Evolutionary conservation across 139 green algal species (phyloP), one percentile per base, ranked within the genome.

Genomic region (Spirogloea muscicola): DNA sequence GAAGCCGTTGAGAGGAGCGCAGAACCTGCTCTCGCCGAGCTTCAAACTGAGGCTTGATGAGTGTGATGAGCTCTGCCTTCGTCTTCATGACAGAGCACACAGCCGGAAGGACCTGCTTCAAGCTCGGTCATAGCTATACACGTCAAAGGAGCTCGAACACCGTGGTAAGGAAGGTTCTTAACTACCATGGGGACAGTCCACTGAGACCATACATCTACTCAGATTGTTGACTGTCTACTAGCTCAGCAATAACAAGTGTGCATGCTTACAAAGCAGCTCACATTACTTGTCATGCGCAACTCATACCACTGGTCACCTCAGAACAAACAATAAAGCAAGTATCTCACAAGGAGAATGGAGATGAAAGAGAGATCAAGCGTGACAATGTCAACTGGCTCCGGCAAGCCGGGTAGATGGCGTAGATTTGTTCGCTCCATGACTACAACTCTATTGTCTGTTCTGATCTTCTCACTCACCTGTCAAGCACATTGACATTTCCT

Each of bases 41-140:
- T 83, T 98, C 94, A 76, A 98, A 98, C 84, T 98, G 94, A 1
- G 94, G 94, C 81, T 98, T 98, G 67, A 98, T 91, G 7, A 98
- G 89, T 40, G 92, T 79, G 16, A 98, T 71, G 33, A 97, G 68
- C 39, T 90, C 71, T 0, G 79, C 88, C 2, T 44, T 49, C 1
- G 85, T 81, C 2, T 77, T 70, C 46, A 89, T 46, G 34, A 95
- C 46, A 31, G 76, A 72, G 25, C 27, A 49, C 18, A 95, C 82
- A 25, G 86, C 85, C 7, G 83, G 83, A 51, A 91, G 68, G 16
- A 94, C 76, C 65, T 83, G 51, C 44, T 5, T 41, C 33, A 4
- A n/a, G n/a, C n/a, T n/a, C n/a, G n/a, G n/a, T n/a, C n/a, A n/a
- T n/a, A n/a, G n/a, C n/a, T n/a, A n/a, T n/a, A n/a, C n/a, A n/a